A percentile compares a stretch with the other conserved stretches of the same genome.
These are phyloP conservation scores for Sabuloglossum arenarium DNA, from an alignment of 495 filamentous ascomycete genomes.

Conservation along the genomic window DNA sequence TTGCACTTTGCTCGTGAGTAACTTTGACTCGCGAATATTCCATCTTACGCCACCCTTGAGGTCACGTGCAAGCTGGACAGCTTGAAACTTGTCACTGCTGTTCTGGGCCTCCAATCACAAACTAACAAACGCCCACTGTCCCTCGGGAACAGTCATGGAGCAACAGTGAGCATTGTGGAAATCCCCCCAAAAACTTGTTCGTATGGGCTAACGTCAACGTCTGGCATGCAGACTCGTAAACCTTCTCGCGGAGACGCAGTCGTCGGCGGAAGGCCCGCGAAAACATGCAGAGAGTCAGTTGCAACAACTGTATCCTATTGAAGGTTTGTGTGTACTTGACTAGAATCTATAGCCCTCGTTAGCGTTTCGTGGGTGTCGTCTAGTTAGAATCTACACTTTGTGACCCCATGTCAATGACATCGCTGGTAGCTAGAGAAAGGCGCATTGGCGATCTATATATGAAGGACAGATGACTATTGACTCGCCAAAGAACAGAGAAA, in stretches of 20 bases:
- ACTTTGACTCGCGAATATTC: no score
- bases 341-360: neutral
- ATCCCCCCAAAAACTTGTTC: neutral
- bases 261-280: conserved; percentile 41
- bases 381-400: neutral
- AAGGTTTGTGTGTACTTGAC: conserved; percentile 4
- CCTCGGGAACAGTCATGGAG: conserved; percentile 36
- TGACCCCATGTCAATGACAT: no score
- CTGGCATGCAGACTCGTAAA: conserved; percentile 31
- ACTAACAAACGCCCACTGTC: no score
- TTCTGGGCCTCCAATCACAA: no score
- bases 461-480: neutral
- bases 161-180: conserved; percentile 26
- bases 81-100: no score
- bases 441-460: neutral
- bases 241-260: conserved; percentile 63
- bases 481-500: neutral
- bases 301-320: conserved; percentile 37
- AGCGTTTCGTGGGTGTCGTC: neutral
- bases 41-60: no score
- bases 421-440: no score
- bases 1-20: no score
- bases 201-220: neutral
- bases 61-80: no score
- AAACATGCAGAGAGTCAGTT: conserved; percentile 65